Evolutionary conservation across 1,284 basidiomycete species (phyloP).

Genomic region (Tilletia walkeri): DNA sequence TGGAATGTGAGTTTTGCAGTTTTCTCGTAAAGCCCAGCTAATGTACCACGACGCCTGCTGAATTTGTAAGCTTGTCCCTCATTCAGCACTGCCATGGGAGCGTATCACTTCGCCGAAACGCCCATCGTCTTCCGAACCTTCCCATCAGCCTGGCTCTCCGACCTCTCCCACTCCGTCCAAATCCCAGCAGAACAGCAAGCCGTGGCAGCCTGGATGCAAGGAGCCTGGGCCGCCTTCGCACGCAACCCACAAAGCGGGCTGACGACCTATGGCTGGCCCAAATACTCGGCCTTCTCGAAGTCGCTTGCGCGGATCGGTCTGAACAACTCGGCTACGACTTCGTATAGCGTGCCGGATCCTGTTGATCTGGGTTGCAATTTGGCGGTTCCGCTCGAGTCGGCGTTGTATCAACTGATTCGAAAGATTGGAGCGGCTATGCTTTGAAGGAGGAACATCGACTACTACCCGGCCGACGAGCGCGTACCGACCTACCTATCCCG

Average conservation of each 20-base stretch:
- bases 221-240: slow-evolving; percentile 16
- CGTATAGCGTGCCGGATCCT: neutral
- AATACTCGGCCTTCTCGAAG: neutral
- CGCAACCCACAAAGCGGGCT: slow-evolving; percentile 8
- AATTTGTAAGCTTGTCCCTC: too few species aligned
- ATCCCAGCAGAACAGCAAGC: neutral
- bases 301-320: neutral
- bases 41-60: too few species aligned
- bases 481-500: too few species aligned
- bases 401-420: neutral
- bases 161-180: neutral
- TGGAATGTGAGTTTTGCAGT: neutral
- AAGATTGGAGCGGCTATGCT: neutral
- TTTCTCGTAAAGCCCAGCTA: too few species aligned
- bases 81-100: neutral
- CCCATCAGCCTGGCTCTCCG: neutral
- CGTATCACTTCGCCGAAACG: slow-evolving; percentile 12
- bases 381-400: neutral
- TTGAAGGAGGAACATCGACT: neutral
- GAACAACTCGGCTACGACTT: neutral
- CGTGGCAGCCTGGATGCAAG: slow-evolving; percentile 11
- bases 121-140: slow-evolving; percentile 17
- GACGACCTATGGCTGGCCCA: neutral
- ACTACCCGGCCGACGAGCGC: too few species aligned
- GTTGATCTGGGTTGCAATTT: neutral